Conservation (phyloP, 176 grass and related monocot species). For the Aegilops speltoides region DNA sequence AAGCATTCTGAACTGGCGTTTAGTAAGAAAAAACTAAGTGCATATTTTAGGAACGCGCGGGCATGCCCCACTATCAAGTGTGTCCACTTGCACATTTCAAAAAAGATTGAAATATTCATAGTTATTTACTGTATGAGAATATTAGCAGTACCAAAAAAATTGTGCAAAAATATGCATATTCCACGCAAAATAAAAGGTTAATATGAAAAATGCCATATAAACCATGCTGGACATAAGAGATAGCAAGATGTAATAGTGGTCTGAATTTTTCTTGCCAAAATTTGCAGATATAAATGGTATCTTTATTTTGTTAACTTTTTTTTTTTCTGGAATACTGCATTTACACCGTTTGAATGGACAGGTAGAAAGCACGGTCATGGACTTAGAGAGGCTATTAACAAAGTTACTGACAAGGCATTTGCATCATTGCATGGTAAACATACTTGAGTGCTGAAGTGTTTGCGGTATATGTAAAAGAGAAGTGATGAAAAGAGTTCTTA, state of each 20-base stretch:
- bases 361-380: not conserved
- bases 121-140: not conserved
- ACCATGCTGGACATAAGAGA: not conserved
- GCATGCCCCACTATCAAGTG: not conserved
- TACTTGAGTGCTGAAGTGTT: not conserved
- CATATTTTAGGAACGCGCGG: not conserved
- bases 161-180: not conserved
- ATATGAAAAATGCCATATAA: constrained; percentile 6
- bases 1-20: not conserved
- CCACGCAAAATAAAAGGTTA: constrained; percentile 7
- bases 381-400: not conserved
- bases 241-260: not conserved
- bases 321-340: not conserved
- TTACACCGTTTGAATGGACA: not conserved
- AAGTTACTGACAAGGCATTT: not conserved
- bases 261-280: not conserved
- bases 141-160: not conserved
- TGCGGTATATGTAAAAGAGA: not conserved
- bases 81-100: not conserved
- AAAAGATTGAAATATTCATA: not conserved
- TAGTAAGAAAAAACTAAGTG: not conserved
- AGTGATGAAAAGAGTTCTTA: constrained; percentile 36
- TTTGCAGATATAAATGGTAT: not conserved
- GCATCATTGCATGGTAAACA: not conserved
- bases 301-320: not conserved